phyloP scores from a whole-genome alignment of 441 rosid genomes.

The Macaranga tanarius region DNA sequence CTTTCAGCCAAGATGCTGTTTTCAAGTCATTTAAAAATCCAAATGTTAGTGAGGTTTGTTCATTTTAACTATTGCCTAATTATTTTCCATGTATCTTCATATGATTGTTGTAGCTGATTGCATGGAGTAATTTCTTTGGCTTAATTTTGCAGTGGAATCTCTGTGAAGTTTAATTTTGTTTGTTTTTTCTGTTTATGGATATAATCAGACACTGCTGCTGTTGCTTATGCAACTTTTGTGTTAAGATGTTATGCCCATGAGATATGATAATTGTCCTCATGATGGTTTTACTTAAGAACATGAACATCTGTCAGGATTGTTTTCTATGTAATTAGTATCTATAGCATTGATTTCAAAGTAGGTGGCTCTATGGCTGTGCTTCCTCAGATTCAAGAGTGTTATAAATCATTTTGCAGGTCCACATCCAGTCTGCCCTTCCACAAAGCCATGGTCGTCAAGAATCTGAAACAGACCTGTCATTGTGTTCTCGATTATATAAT shows the following conservation, averaged over 20 bases:
- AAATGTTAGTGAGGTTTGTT: constrained; percentile 37
- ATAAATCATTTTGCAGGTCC: constrained; percentile 32
- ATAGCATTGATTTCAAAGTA: neutral
- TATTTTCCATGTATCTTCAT: neutral
- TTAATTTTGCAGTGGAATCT: constrained; percentile 7
- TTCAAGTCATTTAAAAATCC: constrained; percentile 35
- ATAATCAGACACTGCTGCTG: neutral
- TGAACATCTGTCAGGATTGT: neutral
- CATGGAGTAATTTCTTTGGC: neutral
- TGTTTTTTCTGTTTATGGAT: neutral
- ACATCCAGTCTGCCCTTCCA: constrained; percentile 34
- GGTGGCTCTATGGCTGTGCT: neutral
- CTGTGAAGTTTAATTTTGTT: neutral
- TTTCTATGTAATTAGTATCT: constrained; percentile 2
- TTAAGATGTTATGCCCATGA: neutral
- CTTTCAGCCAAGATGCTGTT: constrained; percentile 31
- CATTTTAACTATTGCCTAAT: neutral
- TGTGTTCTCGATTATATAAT: constrained; percentile 39
- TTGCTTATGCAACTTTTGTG: neutral
- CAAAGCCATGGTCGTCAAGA: constrained; percentile 38
- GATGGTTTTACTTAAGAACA: neutral
- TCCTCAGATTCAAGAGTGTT: neutral
- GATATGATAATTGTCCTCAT: neutral
- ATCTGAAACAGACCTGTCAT: constrained; percentile 43
- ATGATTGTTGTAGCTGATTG: neutral